phyloP scores from a whole-genome alignment of 306 rosid species.

The Cucumis melo region DNA sequence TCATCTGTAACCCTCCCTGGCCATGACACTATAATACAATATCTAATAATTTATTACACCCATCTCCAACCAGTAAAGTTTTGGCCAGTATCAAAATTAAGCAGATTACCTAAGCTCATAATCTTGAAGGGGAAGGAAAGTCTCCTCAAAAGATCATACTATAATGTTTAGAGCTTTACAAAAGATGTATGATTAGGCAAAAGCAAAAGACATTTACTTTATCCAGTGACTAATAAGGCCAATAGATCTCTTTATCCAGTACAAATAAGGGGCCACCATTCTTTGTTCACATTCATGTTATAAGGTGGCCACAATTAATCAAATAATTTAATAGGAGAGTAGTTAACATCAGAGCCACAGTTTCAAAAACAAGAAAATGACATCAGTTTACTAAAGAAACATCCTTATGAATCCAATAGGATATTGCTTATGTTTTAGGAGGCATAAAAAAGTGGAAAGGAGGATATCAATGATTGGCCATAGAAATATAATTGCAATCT shows the following conservation, averaged over 20 bases:
- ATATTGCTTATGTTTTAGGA: slow-evolving; percentile 37
- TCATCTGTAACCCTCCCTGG: not conserved
- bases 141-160: slow-evolving; percentile 4
- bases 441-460: slow-evolving; percentile 26
- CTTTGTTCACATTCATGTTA: slow-evolving; percentile 21
- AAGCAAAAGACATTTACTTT: slow-evolving; percentile 14
- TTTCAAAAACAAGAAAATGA: slow-evolving; percentile 18
- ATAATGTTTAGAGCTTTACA: slow-evolving; percentile 1
- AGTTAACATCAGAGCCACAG: slow-evolving; percentile 38
- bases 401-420: slow-evolving; percentile 44
- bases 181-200: slow-evolving; percentile 11
- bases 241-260: slow-evolving; percentile 14
- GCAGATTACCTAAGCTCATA: not conserved
- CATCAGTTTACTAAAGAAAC: slow-evolving; percentile 38
- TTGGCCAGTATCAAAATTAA: not conserved
- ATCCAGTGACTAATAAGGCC: slow-evolving; percentile 9
- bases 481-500: slow-evolving; percentile 26
- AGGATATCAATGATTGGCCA: slow-evolving; percentile 30
- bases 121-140: slow-evolving; percentile 10
- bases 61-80: not conserved
- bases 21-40: not conserved
- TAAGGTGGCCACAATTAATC: slow-evolving; percentile 19
- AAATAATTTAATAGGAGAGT: slow-evolving; percentile 23
- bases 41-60: not conserved
- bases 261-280: slow-evolving; percentile 17